Evolutionary conservation across 106 monocot species (phyloP), one percentile per base, ranked within the genome.

Genomic region (Dioscorea alata): DNA sequence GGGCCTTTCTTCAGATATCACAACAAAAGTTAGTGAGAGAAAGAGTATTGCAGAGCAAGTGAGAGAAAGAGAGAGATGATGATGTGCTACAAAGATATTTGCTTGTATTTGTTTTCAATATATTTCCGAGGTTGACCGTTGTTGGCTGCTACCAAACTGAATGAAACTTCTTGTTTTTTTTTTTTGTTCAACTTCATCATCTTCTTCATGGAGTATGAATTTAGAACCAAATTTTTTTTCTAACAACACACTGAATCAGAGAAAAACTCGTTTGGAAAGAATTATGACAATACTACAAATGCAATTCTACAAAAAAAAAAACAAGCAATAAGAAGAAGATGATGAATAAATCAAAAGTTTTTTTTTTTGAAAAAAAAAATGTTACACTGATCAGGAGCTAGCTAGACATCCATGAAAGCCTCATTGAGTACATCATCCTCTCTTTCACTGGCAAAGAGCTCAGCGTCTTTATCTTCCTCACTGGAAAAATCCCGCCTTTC

Each of bases 401-500:
- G 16, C 80, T 10, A 42, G 60, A 74, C 66, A 52, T 83, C 87
- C 18, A 50, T 71, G 71, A 73, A 77, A 8, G 73, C 42, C 31
- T 81, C 79, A 63, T 75, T 67, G 49, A 80, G 72, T 56, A 76
- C 80, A 73, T 86, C 86, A 48, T 85, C 86, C 16, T 85, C 97
- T 24, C 67, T 89, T 24, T 68, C 92, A 23, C 64, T 71, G 13
- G 76, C 69, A 63, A 92, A 80, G 19, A 90, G 70, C 67, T 92
- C 83, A 12, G 68, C 74, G 60, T 92, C 92, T 80, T 77, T 89
- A 49, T 90, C 92, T 64, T 91, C 96, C 64, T 97, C 92, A 14
- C 63, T 78, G 12, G 76, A 87, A 70, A 97, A 83, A 17, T 87
- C 82, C 65, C 80, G 70, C 79, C 89, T 70, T 50, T 87, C 92